Evolutionary conservation across 139 green algal species (phyloP), one percentile per base, ranked within the genome.

Genomic region (Tetraselmis striata): DNA sequence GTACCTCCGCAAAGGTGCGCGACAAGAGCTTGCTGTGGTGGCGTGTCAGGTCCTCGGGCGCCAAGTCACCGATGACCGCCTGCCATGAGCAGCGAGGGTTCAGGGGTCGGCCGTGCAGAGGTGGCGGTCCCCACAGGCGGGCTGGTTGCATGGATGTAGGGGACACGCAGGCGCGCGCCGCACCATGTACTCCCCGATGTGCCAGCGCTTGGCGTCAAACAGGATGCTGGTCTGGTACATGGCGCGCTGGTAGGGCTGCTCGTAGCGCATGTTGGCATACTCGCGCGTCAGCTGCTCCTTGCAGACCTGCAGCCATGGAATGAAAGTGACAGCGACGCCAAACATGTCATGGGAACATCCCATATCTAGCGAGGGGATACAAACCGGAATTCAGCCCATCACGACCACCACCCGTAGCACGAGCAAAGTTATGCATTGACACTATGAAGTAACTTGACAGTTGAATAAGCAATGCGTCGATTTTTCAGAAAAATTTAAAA

Each of bases 211-310:
- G 25, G 85, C 81, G 79, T 94, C 89, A 24, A 87, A 74, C 79
- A 90, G 79, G 28, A 92, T 30, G 1, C 30, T 59, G 2, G 87
- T 32, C 30, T 59, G 75, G 84, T 98, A 98, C 86, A 98, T 91
- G 1, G 90, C 92, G 76, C 87, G 88, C 59, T 93, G 89, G 88
- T 98, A 98, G 0, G 94, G 93, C 88, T 98, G 94, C 79, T 95
- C 85, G 32, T 88, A 95, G 45, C 82, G 85, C 29, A 88, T 83
- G 84, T 94, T 94, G 79, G 81, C 77, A 77, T 91, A 95, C 59
- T 95, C 92, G 59, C 85, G 80, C 76, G 80, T 74, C 78, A 78
- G 24, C 77, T 87, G 84, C 28, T 84, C 84, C 45, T 67, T 67
- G 45, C 45, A 67, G 45, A 67, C 45, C 45, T 67, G 45, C 84